Conservation (phyloP, 768 basidiomycete species). For the Suillus luteus region DNA sequence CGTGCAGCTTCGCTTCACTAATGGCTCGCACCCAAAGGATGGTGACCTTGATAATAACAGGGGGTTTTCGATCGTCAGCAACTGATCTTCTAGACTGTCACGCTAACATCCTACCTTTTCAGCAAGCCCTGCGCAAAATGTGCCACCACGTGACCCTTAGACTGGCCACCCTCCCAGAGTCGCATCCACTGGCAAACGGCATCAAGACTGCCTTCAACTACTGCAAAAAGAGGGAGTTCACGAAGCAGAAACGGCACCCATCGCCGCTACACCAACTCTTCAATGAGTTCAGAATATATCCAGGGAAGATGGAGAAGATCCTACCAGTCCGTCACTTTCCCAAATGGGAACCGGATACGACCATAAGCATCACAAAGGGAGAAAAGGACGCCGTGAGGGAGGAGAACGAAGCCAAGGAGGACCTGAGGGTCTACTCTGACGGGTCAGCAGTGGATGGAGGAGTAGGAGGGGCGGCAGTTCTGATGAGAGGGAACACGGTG, state of each 20-base stretch:
- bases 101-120: neutral
- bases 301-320: neutral
- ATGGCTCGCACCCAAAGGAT: neutral
- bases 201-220: neutral
- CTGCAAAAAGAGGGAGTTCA: fast-evolving
- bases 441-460: too few relatives aligned
- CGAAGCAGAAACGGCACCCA: neutral
- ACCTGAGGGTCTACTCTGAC: too few relatives aligned
- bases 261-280: neutral
- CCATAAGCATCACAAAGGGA: too few relatives aligned
- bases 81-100: neutral
- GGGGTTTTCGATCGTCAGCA: too few relatives aligned
- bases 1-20: neutral
- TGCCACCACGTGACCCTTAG: neutral
- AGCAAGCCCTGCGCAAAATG: neutral
- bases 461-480: too few relatives aligned
- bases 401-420: too few relatives aligned
- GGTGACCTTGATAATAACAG: neutral
- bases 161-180: neutral
- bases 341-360: neutral
- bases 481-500: too few relatives aligned
- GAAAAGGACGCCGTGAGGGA: too few relatives aligned
- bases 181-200: neutral
- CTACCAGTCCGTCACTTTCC: neutral
- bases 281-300: neutral